Evolutionary conservation across 1,284 basidiomycete genomes (phyloP), one percentile per base, ranked within the genome.

Genomic region (Gymnopus androsaceus): DNA sequence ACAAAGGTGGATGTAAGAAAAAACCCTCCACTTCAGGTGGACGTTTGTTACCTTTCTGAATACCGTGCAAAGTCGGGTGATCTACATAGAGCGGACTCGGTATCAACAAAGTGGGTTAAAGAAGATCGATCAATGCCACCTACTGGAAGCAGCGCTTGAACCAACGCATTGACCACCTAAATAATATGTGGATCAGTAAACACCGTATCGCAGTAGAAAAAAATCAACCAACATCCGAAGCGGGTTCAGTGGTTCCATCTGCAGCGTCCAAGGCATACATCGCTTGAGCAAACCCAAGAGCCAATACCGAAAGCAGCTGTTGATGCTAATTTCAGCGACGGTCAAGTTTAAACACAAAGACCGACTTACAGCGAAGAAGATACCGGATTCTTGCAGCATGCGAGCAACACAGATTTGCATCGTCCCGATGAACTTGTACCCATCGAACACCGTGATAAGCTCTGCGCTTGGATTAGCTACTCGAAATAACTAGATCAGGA

Each of bases 351-450:
- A 47, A 11, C 5, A 5, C 5, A 40, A 19, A 12, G 17, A 59
- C 66, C 11, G 11, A 27, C 81, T 50, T 60, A 94, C 90, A 69
- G 84, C 83, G 76, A 96, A 95, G 78, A 98, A 98, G 55, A 96
- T 94, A 3, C 90, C 87, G 8, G 92, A 94, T 71, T 98, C 95
- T 67, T 90, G 86, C 60, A 97, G 75, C 95, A 97, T 97, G 12
- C 91, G 81, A 12, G 87, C 83, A 17, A 94, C 83, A 62, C 92
- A 93, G 33, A 94, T 92, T 65, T 93, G 90, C 87, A 91, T 88
- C 1, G 87, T 92, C 2, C 91, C 91, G 48, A 92, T 80, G 62
- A 89, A 92, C 84, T 94, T 91, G 71, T 83, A 91, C 2, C 91
- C 86, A 64, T 92, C 88, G 60, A 92, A 90, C 15, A 92, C 72